These are phyloP conservation scores for Neofusicoccum kwambonambiense DNA, from an alignment of 2,329 filamentous ascomycete genomes.

Conservation along the genomic window DNA sequence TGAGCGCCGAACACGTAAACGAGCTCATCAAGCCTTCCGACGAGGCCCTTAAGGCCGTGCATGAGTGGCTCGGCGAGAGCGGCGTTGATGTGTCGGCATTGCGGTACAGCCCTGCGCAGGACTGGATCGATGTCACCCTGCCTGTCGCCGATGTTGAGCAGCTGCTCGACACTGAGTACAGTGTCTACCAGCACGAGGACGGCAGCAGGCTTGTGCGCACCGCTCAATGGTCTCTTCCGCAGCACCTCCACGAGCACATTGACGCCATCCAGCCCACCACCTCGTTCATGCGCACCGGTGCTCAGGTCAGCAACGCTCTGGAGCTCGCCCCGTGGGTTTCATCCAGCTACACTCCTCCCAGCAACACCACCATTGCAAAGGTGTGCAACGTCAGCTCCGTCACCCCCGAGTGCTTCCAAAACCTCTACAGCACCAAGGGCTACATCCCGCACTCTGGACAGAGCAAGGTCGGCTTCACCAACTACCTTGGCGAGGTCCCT, in stretches of 20 bases:
- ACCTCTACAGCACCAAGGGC: slow-evolving; percentile 54
- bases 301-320: slow-evolving; percentile 1
- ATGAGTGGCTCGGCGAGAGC: slow-evolving; percentile 51
- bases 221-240: slow-evolving; percentile 42
- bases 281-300: slow-evolving; percentile 39
- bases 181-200: slow-evolving; percentile 42
- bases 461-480: slow-evolving; percentile 50
- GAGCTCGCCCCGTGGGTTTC: not conserved
- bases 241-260: slow-evolving; percentile 41
- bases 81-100: slow-evolving; percentile 39
- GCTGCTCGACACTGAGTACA: slow-evolving; percentile 45
- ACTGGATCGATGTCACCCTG: slow-evolving; percentile 54
- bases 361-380: slow-evolving; percentile 10
- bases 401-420: slow-evolving; percentile 54
- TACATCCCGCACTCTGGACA: slow-evolving; percentile 51
- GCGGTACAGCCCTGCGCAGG: slow-evolving; percentile 48
- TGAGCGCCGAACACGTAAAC: slow-evolving; percentile 48
- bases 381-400: slow-evolving; percentile 34
- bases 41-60: slow-evolving; percentile 47
- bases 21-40: slow-evolving; percentile 50
- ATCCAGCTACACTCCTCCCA: not conserved
- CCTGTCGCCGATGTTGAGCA: slow-evolving; percentile 48
- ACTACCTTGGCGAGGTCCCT: slow-evolving; percentile 51
- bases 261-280: slow-evolving; percentile 54
- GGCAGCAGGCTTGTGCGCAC: slow-evolving; percentile 42